A percentile compares a stretch with the other conserved stretches of the same genome.
phyloP scores from a whole-genome alignment of 306 rosid species.

The Astragalus membranaceus region DNA sequence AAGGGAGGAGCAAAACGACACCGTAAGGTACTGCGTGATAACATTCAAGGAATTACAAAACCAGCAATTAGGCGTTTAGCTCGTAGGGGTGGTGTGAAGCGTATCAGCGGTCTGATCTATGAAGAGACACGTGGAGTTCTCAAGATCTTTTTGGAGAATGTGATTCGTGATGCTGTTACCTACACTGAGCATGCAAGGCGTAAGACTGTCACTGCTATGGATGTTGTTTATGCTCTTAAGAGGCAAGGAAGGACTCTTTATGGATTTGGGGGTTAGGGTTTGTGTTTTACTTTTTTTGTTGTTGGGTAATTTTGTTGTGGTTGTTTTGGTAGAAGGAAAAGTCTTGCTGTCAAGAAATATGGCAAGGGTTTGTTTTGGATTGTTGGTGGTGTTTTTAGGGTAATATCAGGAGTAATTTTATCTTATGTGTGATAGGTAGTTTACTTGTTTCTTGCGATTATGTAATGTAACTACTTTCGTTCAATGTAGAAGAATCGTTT shows the following conservation, averaged over 20 bases:
- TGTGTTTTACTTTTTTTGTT: no score
- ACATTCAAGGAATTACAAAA: constrained; percentile 66
- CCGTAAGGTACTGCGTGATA: constrained; percentile 57
- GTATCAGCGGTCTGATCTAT: constrained; percentile 62
- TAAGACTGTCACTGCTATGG: constrained; percentile 73
- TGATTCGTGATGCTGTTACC: constrained; percentile 67
- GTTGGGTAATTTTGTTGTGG: neutral
- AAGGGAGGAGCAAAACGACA: constrained; percentile 80
- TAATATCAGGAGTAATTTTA: neutral
- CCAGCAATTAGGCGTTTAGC: constrained; percentile 64
- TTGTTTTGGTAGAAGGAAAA: neutral
- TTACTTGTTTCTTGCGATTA: neutral
- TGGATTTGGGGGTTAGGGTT: constrained; percentile 67
- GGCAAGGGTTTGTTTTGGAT: neutral
- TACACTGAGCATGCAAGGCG: constrained; percentile 64
- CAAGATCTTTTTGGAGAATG: constrained; percentile 66
- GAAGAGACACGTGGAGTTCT: constrained; percentile 67
- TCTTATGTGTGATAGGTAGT: neutral
- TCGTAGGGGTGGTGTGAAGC: constrained; percentile 64
- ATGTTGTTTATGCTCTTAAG: constrained; percentile 59
- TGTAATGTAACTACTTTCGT: neutral
- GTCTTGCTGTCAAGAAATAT: constrained; percentile 62
- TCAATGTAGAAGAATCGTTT: neutral
- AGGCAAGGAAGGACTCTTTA: constrained; percentile 73
- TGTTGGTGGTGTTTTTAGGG: neutral